Evolutionary conservation across 2,329 filamentous ascomycete genomes (phyloP).

Genomic region (Monilinia fructicola): DNA sequence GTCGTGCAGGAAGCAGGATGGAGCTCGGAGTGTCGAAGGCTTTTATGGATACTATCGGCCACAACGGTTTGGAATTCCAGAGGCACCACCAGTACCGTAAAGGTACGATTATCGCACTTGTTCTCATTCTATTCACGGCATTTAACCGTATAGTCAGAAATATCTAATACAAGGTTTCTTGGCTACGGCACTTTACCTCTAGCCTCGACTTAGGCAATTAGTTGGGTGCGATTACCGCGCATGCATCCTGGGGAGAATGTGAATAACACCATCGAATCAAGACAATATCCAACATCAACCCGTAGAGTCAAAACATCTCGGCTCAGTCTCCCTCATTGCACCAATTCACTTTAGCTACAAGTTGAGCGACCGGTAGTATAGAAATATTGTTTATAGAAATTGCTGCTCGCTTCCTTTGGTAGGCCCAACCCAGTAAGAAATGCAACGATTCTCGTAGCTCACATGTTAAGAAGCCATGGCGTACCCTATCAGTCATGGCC

Average conservation of each 20-base stretch:
- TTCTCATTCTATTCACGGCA: background rate
- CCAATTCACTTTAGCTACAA: background rate
- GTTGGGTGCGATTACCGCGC: background rate
- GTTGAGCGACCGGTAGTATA: too few relatives aligned
- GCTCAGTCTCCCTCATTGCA: too few relatives aligned
- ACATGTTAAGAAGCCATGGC: too few relatives aligned
- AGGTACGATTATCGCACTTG: background rate
- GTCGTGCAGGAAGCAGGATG: background rate
- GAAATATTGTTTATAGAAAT: too few relatives aligned
- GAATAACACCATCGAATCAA: background rate
- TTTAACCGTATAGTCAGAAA: background rate
- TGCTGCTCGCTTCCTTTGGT: too few relatives aligned
- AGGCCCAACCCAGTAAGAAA: too few relatives aligned
- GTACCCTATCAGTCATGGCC: too few relatives aligned
- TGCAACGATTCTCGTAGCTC: too few relatives aligned
- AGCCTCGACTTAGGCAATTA: background rate
- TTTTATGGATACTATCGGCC: background rate
- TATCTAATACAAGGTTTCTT: background rate
- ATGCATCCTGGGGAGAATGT: background rate
- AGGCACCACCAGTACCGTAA: background rate
- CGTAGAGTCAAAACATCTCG: background rate
- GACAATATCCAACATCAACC: too few relatives aligned
- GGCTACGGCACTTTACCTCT: too few relatives aligned
- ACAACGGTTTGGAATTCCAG: background rate
- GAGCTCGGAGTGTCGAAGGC: background rate